A percentile compares a stretch with the other conserved stretches of the same genome.
Conservation (phyloP, 2,329 filamentous ascomycete genomes). For the Hymenotorrendiella dingleyae region DNA sequence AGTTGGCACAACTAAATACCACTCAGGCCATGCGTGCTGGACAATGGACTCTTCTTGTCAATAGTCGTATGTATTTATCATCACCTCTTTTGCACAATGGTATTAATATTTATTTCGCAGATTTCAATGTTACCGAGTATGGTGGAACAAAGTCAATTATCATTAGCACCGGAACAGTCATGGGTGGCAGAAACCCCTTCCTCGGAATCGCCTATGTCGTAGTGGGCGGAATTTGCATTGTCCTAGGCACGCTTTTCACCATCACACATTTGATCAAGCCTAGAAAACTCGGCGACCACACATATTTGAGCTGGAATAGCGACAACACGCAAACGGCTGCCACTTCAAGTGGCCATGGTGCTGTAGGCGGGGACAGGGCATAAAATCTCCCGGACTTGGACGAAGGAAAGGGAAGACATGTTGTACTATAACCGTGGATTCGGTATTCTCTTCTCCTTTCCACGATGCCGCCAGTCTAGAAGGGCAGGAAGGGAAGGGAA, state of each 20-base stretch:
- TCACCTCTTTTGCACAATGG: not conserved
- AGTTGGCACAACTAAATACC: slow-evolving; percentile 82
- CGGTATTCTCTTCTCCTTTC: too few relatives aligned
- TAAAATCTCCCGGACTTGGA: too few relatives aligned
- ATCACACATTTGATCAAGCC: slow-evolving; percentile 87
- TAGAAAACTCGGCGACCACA: slow-evolving; percentile 96
- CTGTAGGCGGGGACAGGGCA: too few relatives aligned
- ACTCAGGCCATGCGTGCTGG: slow-evolving; percentile 59
- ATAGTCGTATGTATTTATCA: slow-evolving; percentile 57
- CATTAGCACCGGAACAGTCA: slow-evolving; percentile 82
- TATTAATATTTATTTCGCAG: slow-evolving; percentile 38
- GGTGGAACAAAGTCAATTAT: slow-evolving; percentile 85
- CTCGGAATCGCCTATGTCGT: slow-evolving; percentile 94
- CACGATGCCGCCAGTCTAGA: too few relatives aligned
- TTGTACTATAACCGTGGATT: too few relatives aligned
- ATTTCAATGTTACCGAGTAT: slow-evolving; percentile 73
- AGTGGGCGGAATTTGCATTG: slow-evolving; percentile 85
- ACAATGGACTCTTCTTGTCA: slow-evolving; percentile 70
- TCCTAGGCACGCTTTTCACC: slow-evolving; percentile 84
- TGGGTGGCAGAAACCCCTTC: slow-evolving; percentile 94
- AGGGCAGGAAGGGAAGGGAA: too few relatives aligned
- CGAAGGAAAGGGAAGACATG: too few relatives aligned
- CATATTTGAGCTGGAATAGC: slow-evolving; percentile 93
- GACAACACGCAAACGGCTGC: slow-evolving; percentile 56
- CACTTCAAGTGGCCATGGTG: too few relatives aligned